Percentiles rank a stretch among this genome's conserved stretches.
These are phyloP conservation scores for Podaxis sp. DNA, from an alignment of 768 basidiomycete species.

Conservation along the genomic window DNA sequence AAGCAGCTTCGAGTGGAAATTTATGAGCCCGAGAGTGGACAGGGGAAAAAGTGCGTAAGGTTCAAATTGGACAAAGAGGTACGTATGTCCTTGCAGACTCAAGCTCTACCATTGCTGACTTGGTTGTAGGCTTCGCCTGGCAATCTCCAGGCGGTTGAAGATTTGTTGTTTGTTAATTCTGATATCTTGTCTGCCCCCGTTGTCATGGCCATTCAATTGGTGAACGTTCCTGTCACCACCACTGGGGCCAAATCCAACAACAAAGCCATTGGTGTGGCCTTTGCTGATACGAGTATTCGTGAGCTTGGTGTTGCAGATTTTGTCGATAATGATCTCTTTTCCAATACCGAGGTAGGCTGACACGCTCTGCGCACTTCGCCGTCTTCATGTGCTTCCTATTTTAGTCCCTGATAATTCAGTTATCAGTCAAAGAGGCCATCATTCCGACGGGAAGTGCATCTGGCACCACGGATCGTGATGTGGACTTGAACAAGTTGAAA, in stretches of 20 bases:
- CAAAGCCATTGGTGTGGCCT: slow-evolving; percentile 82
- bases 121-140: slow-evolving; percentile 52
- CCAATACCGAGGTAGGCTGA: slow-evolving; percentile 80
- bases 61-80: slow-evolving; percentile 85
- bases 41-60: slow-evolving; percentile 71
- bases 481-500: slow-evolving; percentile 85
- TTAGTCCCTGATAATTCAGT: slow-evolving; percentile 91
- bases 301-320: slow-evolving; percentile 90
- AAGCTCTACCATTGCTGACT: not conserved
- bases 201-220: slow-evolving; percentile 84
- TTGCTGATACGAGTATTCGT: slow-evolving; percentile 84
- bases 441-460: slow-evolving; percentile 71
- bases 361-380: not conserved
- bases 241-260: slow-evolving; percentile 54
- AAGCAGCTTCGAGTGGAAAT: slow-evolving; percentile 94
- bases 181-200: slow-evolving; percentile 85
- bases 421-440: slow-evolving; percentile 96
- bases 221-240: slow-evolving; percentile 40
- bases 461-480: slow-evolving; percentile 76
- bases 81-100: slow-evolving; percentile 18
- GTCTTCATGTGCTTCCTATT: not conserved
- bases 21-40: slow-evolving; percentile 71
- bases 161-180: slow-evolving; percentile 77
- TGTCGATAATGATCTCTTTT: slow-evolving; percentile 92
- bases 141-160: slow-evolving; percentile 71